Base-by-base conservation (phyloP, 495 filamentous ascomycete genomes). In the Cudoniella acicularis region DNA sequence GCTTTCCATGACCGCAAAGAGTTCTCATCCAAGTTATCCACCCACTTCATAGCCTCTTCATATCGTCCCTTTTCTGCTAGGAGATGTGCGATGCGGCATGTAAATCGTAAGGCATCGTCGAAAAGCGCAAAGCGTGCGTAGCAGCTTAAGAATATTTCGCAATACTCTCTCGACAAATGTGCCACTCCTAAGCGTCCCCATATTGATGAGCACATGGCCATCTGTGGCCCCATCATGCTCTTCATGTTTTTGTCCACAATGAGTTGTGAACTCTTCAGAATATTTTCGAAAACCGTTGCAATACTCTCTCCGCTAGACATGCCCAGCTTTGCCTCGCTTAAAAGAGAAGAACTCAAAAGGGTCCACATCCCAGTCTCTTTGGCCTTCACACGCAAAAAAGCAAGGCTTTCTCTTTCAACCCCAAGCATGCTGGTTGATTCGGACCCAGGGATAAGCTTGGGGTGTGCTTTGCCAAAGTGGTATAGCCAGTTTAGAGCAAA, bases 401-500 rank as follows among this genome's bases (percentile, higher is more conserved):
- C 77, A 2, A 97, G 79, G 0, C 84, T 89, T 60, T 97, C 92
- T 58, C 87, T 87, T 49, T 93, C 89, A 60, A 85, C 86, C 0
- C 87, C 88, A 11, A 91, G 73, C 79, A 90, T 84, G 46, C 85
- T 88, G 59, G 79, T 84, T 42, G 87, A 84, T 41, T 87, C 84
- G 0, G 88, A 76, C 45, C 86, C 82, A 25, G 79, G 81, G 64
- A 93, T 85, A 46, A 92, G 79, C 48, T 83, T 79, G 0, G 92
- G 91, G 68, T 95, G 91, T 0, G 89, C 83, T 66, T 91, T 88
- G 25, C 87, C 86, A 64, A 98, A 93, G 69, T 97, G 92, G 69
- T 95, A 94, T n/a, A 98, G 78, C 95, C 94, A 98, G 69, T 90
- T 96, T 62, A 98, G 82, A 46, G 90, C 90, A 73, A 96, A 97